Conservation (phyloP, 257 asterid species). For the Echites panduratus region DNA sequence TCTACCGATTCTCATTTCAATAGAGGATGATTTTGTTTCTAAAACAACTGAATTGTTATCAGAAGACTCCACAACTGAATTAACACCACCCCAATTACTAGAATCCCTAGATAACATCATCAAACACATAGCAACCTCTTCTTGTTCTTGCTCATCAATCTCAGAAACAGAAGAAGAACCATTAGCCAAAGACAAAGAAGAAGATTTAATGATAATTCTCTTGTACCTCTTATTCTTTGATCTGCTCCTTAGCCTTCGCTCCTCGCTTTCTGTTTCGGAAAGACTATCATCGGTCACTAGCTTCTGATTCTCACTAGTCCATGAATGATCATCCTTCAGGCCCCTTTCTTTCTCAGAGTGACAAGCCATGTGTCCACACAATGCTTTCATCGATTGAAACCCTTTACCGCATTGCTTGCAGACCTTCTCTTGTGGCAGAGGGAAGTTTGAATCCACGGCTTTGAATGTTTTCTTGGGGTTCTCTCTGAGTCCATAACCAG, state of each 20-base stretch:
- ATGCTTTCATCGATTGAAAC: slow-evolving; percentile 80
- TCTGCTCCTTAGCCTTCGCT: slow-evolving; percentile 36
- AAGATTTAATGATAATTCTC: slow-evolving; percentile 37
- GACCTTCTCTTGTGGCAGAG: slow-evolving; percentile 45
- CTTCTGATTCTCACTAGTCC: slow-evolving; percentile 73
- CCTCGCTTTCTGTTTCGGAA: slow-evolving; percentile 67
- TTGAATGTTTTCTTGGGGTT: slow-evolving; percentile 92
- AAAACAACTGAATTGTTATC: slow-evolving; percentile 74
- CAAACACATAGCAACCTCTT: slow-evolving; percentile 73
- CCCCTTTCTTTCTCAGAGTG: slow-evolving; percentile 74
- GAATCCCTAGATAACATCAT: slow-evolving; percentile 82
- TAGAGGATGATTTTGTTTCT: slow-evolving; percentile 74
- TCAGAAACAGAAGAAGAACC: slow-evolving; percentile 65
- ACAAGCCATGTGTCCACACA: slow-evolving; percentile 98
- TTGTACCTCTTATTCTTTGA: slow-evolving; percentile 45
- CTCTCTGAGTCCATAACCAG: slow-evolving; percentile 66
- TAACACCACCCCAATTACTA: slow-evolving; percentile 45
- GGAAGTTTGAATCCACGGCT: slow-evolving; percentile 41
- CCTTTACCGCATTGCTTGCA: slow-evolving; percentile 96
- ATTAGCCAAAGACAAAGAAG: slow-evolving; percentile 35
- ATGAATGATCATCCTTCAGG: slow-evolving; percentile 63
- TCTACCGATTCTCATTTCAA: slow-evolving; percentile 38
- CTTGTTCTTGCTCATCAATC: slow-evolving; percentile 70
- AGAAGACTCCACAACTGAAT: slow-evolving; percentile 80
- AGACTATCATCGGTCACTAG: slow-evolving; percentile 31